A percentile compares a stretch with the other conserved stretches of the same genome.
phyloP scores from a whole-genome alignment of 805 yeast genomes.

The Yamadazyma laniorum region DNA sequence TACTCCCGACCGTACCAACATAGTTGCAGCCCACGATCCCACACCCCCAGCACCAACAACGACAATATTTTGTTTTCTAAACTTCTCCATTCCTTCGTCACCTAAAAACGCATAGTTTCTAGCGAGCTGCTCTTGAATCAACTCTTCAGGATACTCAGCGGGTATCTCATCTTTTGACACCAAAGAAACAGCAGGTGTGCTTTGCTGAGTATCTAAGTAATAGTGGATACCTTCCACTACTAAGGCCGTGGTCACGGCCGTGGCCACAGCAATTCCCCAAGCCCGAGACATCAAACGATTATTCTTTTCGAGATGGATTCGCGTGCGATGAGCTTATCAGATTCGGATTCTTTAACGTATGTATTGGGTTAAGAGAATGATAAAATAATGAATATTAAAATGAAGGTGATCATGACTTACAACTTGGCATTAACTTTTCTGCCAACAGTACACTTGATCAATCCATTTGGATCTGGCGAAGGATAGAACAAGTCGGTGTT shows the following conservation, averaged over 20 bases:
- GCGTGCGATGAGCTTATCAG: constrained; percentile 8
- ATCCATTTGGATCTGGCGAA: constrained; percentile 88
- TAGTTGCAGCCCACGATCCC: constrained; percentile 93
- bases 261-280: constrained; percentile 16
- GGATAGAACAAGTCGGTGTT: constrained; percentile 88
- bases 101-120: constrained; percentile 91
- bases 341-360: no score
- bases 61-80: constrained; percentile 69
- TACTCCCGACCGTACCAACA: constrained; percentile 90
- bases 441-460: constrained; percentile 82
- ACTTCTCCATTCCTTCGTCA: constrained; percentile 72
- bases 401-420: no score
- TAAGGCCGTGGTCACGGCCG: constrained; percentile 27
- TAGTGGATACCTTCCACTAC: constrained; percentile 38
- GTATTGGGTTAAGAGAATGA: no score
- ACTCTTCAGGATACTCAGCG: constrained; percentile 50
- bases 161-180: constrained; percentile 6
- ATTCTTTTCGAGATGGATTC: constrained; percentile 2
- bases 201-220: constrained; percentile 12
- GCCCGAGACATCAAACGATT: constrained; percentile 13
- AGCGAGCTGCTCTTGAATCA: constrained; percentile 88
- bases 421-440: constrained; percentile 52
- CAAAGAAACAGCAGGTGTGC: neutral
- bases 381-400: no score
- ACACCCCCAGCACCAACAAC: constrained; percentile 97